These are phyloP conservation scores for Hypoxylon rickii DNA, from an alignment of 495 filamentous ascomycete genomes.

Conservation along the genomic window DNA sequence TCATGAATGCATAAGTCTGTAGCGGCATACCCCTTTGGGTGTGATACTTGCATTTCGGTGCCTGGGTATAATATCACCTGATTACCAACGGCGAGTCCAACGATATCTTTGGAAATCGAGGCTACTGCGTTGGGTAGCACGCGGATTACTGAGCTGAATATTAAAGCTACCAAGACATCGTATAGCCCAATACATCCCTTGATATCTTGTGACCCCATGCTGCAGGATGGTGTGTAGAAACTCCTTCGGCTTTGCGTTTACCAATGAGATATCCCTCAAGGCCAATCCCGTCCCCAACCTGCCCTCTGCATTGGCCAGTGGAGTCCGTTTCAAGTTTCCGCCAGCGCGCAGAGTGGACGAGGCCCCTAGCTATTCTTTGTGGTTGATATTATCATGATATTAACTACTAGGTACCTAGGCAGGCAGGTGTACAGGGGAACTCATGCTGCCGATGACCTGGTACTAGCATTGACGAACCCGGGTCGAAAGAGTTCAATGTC, in stretches of 20 bases:
- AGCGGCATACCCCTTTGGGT: constrained; percentile 9
- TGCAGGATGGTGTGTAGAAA: constrained; percentile 25
- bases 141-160: constrained; percentile 24
- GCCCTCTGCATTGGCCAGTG: constrained; percentile 3
- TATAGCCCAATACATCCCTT: constrained; percentile 20
- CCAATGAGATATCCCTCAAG: constrained; percentile 12
- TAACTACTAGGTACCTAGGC: no score
- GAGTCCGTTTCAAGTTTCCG: constrained; percentile 11
- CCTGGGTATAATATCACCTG: not conserved
- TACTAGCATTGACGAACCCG: no score
- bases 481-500: no score
- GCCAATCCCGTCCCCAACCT: constrained; percentile 11
- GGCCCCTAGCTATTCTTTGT: not conserved
- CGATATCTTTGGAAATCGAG: constrained; percentile 2
- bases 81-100: not conserved
- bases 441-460: no score
- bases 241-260: constrained; percentile 21
- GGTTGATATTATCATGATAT: no score
- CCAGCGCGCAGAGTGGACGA: constrained; percentile 14
- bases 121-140: constrained; percentile 2
- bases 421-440: no score
- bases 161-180: constrained; percentile 1
- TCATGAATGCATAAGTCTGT: not conserved
- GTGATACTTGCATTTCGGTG: not conserved
- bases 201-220: constrained; percentile 27